Conservation (phyloP, 257 asterid genomes). For the Solanum corneliomulleri region DNA sequence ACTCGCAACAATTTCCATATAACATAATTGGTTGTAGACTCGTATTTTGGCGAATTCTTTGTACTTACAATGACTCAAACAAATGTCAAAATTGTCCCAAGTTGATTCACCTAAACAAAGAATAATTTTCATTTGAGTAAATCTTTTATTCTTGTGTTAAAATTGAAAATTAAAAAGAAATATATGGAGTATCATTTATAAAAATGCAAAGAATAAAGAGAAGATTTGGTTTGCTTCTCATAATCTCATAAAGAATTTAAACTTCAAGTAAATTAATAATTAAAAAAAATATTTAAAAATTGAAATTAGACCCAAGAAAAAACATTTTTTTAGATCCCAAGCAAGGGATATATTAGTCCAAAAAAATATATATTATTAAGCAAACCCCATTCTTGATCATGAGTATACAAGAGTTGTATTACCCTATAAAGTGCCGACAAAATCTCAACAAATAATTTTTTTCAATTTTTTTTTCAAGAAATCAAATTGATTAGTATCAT, state of each 20-base stretch:
- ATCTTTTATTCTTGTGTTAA: background rate
- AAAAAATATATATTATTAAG: background rate
- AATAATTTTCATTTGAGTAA: background rate
- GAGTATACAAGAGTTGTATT: conserved; percentile 10
- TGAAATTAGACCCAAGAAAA: conserved; percentile 8
- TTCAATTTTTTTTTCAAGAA: background rate
- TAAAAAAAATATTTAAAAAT: background rate
- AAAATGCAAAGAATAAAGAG: background rate
- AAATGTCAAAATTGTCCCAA: background rate
- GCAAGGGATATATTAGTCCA: conserved; percentile 1
- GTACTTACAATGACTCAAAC: background rate
- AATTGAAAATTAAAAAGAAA: background rate
- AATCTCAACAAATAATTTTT: background rate
- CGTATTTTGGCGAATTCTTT: background rate
- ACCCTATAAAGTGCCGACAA: conserved; percentile 23
- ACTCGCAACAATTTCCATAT: background rate
- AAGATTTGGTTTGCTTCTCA: background rate
- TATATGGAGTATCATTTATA: background rate
- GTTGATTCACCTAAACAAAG: background rate
- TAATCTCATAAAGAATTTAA: background rate
- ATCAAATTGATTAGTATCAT: background rate
- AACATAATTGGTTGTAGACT: background rate
- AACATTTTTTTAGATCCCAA: conserved; percentile 11
- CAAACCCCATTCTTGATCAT: conserved; percentile 8
- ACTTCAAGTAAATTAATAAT: background rate